Conservation (phyloP, 805 yeast genomes). For the Tetrapisispora namnaoensis region DNA sequence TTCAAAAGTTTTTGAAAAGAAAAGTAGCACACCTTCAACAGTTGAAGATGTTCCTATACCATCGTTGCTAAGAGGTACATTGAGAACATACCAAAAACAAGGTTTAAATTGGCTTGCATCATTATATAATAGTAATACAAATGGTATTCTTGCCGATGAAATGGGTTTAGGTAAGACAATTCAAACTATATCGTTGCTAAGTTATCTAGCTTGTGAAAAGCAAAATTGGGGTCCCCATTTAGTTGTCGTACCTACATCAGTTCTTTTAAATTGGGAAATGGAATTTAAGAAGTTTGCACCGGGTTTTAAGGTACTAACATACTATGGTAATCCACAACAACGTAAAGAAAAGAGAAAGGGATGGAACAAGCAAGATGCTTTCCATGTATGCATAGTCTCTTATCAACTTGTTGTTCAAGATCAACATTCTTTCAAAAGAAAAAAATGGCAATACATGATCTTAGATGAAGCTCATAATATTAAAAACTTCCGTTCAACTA, state of each 20-base stretch:
- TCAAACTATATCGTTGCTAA: slow-evolving; percentile 80
- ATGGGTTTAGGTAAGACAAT: slow-evolving; percentile 98
- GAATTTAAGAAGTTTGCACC: slow-evolving; percentile 98
- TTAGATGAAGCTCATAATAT: slow-evolving; percentile 97
- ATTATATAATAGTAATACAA: slow-evolving; percentile 80
- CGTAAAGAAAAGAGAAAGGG: slow-evolving; percentile 93
- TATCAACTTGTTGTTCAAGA: slow-evolving; percentile 97
- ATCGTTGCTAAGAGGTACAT: slow-evolving; percentile 61
- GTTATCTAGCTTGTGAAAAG: slow-evolving; percentile 88
- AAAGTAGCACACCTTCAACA: slow-evolving; percentile 21
- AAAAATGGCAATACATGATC: slow-evolving; percentile 93
- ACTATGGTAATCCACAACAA: slow-evolving; percentile 95
- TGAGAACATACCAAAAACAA: slow-evolving; percentile 88
- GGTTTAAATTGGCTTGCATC: slow-evolving; percentile 97
- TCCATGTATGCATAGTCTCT: slow-evolving; percentile 94
- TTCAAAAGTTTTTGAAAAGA: background rate
- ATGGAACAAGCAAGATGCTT: slow-evolving; percentile 93
- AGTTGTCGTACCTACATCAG: slow-evolving; percentile 95
- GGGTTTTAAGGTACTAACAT: slow-evolving; percentile 89
- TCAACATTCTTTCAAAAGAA: slow-evolving; percentile 84
- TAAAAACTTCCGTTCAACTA: slow-evolving; percentile 87
- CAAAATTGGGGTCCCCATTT: slow-evolving; percentile 97
- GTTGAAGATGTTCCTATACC: slow-evolving; percentile 75
- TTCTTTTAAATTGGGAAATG: slow-evolving; percentile 98
- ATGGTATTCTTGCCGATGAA: slow-evolving; percentile 96